Evolutionary conservation across 78 protist species (phyloP).

Genomic region (Dictyostelium discoideum): dicty_2.7 NC_007090.3:3130501-3131000

Average conservation of each 20-base stretch:
- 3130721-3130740: too few relatives aligned
- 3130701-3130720: neutral
- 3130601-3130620: too few relatives aligned
- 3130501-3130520: neutral
- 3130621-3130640: neutral
- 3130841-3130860: neutral
- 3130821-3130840: neutral
- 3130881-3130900: neutral
- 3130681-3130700: neutral
- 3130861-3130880: too few relatives aligned
- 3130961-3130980: too few relatives aligned
- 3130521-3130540: too few relatives aligned
- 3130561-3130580: neutral
- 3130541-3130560: neutral
- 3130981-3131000: too few relatives aligned
- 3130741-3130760: neutral
- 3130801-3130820: too few relatives aligned
- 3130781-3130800: neutral
- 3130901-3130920: neutral
- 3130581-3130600: neutral
- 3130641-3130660: neutral
- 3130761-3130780: constrained; percentile 2
- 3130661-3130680: neutral
- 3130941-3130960: neutral
- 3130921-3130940: neutral